These are phyloP conservation scores for Melastoma malabathricum DNA, from an alignment of 345 rosid genomes.

Conservation along the genomic window DNA sequence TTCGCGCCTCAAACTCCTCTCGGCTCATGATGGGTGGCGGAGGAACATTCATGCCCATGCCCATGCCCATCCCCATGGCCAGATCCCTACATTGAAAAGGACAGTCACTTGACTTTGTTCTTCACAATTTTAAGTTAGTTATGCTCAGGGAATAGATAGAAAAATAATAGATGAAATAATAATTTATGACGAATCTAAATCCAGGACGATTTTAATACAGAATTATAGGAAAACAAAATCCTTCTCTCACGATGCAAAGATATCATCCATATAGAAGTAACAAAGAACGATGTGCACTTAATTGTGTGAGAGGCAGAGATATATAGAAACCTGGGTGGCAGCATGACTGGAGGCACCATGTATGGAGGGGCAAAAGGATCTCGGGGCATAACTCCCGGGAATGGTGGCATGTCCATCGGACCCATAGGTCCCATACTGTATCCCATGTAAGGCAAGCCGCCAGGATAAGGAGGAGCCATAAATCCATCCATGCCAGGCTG, in stretches of 20 bases:
- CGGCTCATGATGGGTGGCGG: conserved; percentile 87
- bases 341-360: conserved; percentile 47
- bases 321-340: conserved; percentile 40
- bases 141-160: too few species aligned
- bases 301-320: conserved; percentile 1
- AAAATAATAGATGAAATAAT: too few species aligned
- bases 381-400: conserved; percentile 43
- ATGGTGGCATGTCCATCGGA: conserved; percentile 43
- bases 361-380: conserved; percentile 50
- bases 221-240: too few species aligned
- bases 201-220: too few species aligned
- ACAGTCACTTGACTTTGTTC: background rate
- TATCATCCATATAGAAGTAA: too few species aligned
- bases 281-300: too few species aligned
- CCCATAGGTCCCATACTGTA: conserved; percentile 48
- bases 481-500: conserved; percentile 67
- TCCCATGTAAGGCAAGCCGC: conserved; percentile 47
- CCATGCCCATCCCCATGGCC: conserved; percentile 63
- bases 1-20: conserved; percentile 80
- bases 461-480: conserved; percentile 37
- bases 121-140: too few species aligned
- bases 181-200: too few species aligned
- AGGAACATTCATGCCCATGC: conserved; percentile 59
- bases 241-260: too few species aligned
- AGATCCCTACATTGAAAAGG: conserved; percentile 42